Base-by-base conservation (phyloP, 345 rosid genomes). In the Laguncularia racemosa region DNA sequence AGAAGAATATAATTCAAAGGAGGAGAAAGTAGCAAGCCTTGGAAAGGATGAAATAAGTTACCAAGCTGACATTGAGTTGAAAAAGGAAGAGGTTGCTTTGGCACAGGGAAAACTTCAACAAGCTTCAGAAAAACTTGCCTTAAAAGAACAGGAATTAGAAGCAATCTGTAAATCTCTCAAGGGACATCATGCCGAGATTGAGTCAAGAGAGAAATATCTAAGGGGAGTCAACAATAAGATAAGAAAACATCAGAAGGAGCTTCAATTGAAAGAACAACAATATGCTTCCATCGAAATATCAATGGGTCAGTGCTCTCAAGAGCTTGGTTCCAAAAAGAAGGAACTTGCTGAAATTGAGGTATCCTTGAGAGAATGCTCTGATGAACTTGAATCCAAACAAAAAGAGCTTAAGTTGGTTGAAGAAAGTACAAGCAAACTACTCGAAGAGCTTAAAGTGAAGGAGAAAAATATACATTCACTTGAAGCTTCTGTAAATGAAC, bases 381-480 rank as follows among this genome's bases (percentile, higher is more conserved):
- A 46, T 45, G 52, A 58, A 20, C 17, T 16, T 16, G 18, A 40
- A 14, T 50, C 33, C 48, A 12, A 6, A 28, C 9, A 49, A 60
- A 44, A 9, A 44, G 20, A 8, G 59, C 6, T 56, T 21, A 44
- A 9, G 7, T 43, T 43, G 2, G 20, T 11, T 14, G 45, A 20
- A 44, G 12, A 43, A 26, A 56, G 7, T 0, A 16, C 16, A n/a
- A 19, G n/a, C 13, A 17, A n/a, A 43, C 14, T 14, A 16, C 43
- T 17, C 10, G 57, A 53, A 50, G 48, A 65, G 7, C 43, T 60
- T 20, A 53, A 60, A 48, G 65, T 55, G 26, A 69, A 56, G 61
- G 54, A 66, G 59, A 23, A 51, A 50, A 33, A 70, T 16, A 69
- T 77, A 21, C 12, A 33, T 52, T 44, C 67, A 13, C 33, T 68